phyloP scores from a whole-genome alignment of 2,329 filamentous ascomycete species.

The Bipolaris bicolor region DNA sequence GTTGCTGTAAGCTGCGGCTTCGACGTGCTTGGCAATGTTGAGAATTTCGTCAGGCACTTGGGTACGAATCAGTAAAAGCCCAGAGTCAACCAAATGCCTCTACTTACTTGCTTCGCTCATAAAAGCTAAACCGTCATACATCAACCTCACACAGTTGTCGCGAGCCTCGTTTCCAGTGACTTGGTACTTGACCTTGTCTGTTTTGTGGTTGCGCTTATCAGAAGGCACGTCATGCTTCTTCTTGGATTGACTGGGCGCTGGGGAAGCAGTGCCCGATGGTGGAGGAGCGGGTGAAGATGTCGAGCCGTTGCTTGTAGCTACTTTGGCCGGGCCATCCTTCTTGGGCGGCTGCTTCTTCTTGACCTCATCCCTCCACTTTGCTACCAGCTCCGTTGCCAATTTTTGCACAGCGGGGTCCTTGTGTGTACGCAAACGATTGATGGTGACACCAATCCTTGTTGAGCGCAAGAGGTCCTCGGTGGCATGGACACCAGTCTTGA shows the following conservation, averaged over 20 bases:
- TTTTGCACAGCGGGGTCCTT: conserved; percentile 75
- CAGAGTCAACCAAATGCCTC: conserved; percentile 13
- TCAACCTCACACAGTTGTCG: conserved; percentile 84
- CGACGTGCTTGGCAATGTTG: conserved; percentile 69
- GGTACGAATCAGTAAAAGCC: conserved; percentile 18
- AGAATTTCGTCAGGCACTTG: conserved; percentile 70
- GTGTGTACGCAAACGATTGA: conserved; percentile 84
- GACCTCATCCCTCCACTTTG: conserved; percentile 84
- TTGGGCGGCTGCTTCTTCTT: conserved; percentile 55
- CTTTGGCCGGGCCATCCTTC: conserved; percentile 34
- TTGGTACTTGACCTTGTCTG: conserved; percentile 79
- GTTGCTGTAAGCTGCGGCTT: conserved; percentile 73
- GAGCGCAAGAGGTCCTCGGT: conserved; percentile 89
- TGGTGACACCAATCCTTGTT: conserved; percentile 88
- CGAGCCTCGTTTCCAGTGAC: conserved; percentile 76
- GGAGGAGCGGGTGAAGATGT: conserved; percentile 42
- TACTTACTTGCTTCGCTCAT: conserved; percentile 63
- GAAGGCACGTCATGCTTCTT: conserved; percentile 64
- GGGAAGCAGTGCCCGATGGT: conserved; percentile 49
- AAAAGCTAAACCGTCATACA: conserved; percentile 90
- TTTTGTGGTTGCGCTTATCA: conserved; percentile 80
- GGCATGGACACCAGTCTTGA: conserved; percentile 80
- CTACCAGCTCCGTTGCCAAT: conserved; percentile 80
- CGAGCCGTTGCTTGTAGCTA: conserved; percentile 33
- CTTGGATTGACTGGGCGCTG: conserved; percentile 59